Percentiles rank a stretch among this genome's conserved stretches.
These are phyloP conservation scores for Coemansia sp. DNA, from an alignment of 192 early-diverging fungal species.

Conservation along the genomic window DNA sequence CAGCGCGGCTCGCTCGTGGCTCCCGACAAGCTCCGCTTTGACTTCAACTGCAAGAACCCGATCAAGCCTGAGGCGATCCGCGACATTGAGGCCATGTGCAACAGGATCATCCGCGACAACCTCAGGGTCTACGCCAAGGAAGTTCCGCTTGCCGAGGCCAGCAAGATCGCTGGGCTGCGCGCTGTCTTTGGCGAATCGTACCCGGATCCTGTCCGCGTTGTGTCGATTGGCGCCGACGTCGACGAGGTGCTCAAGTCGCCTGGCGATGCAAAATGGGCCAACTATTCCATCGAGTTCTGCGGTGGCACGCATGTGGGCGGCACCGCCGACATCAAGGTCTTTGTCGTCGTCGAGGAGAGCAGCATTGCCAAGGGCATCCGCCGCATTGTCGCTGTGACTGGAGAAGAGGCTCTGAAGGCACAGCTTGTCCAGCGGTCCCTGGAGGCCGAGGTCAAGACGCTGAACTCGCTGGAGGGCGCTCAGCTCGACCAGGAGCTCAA, in stretches of 20 bases:
- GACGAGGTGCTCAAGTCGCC: constrained; percentile 84
- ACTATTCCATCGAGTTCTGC: constrained; percentile 93
- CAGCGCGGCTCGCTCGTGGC: constrained; percentile 97
- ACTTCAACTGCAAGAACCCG: constrained; percentile 81
- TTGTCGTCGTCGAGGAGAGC: constrained; percentile 85
- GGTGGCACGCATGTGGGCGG: constrained; percentile 94
- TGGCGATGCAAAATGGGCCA: constrained; percentile 77
- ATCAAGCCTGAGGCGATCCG: constrained; percentile 69
- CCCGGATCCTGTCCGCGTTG: constrained; percentile 96
- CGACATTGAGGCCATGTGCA: constrained; percentile 77
- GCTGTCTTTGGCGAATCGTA: constrained; percentile 98
- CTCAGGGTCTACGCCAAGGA: constrained; percentile 79
- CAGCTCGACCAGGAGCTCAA: constrained; percentile 82
- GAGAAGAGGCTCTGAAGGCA: constrained; percentile 83
- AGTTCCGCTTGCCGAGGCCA: constrained; percentile 78
- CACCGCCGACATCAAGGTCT: constrained; percentile 87
- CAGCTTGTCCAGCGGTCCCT: constrained; percentile 72
- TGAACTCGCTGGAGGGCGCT: constrained; percentile 61
- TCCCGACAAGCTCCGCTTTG: constrained; percentile 95
- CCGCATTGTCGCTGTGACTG: constrained; percentile 92
- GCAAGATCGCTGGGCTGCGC: constrained; percentile 87
- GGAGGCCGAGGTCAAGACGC: constrained; percentile 61
- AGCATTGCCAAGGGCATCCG: constrained; percentile 97
- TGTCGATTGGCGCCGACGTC: constrained; percentile 87
- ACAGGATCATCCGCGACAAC: constrained; percentile 76